phyloP scores from a whole-genome alignment of 2,329 filamentous ascomycete species.

The Phialocephala subalpina region DNA sequence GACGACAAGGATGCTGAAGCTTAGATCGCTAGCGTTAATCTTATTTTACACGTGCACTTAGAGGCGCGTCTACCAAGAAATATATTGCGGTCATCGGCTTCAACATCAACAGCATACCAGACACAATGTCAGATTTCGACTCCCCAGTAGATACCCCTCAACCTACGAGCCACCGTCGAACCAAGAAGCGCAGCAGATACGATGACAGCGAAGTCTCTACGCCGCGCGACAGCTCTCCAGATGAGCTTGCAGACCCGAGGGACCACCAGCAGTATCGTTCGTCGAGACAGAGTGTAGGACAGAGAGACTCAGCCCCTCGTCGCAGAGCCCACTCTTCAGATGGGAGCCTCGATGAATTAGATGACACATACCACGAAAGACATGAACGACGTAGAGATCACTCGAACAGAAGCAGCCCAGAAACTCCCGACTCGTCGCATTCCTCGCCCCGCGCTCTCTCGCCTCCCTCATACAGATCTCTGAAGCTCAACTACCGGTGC shows the following conservation, averaged over 20 bases:
- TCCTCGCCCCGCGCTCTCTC: constrained; percentile 34
- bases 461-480: constrained; percentile 35
- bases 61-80: constrained; percentile 23
- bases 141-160: constrained; percentile 35
- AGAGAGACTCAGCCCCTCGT: constrained; percentile 33
- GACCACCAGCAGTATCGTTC: constrained; percentile 43
- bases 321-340: constrained; percentile 38
- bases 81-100: constrained; percentile 13
- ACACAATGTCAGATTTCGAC: constrained; percentile 40
- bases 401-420: constrained; percentile 35
- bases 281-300: constrained; percentile 40
- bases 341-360: constrained; percentile 40
- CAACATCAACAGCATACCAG: not conserved
- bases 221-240: constrained; percentile 54
- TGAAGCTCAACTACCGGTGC: constrained; percentile 53
- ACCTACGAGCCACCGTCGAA: constrained; percentile 24
- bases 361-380: constrained; percentile 38
- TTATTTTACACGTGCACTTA: constrained; percentile 24
- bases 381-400: constrained; percentile 32
- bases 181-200: constrained; percentile 41
- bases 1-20: not conserved
- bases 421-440: constrained; percentile 37
- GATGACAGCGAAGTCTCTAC: constrained; percentile 51
- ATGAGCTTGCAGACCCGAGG: constrained; percentile 45
- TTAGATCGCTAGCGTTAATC: not conserved